Conservation (phyloP, 257 asterid genomes). For the Solanum medicagineum region DNA sequence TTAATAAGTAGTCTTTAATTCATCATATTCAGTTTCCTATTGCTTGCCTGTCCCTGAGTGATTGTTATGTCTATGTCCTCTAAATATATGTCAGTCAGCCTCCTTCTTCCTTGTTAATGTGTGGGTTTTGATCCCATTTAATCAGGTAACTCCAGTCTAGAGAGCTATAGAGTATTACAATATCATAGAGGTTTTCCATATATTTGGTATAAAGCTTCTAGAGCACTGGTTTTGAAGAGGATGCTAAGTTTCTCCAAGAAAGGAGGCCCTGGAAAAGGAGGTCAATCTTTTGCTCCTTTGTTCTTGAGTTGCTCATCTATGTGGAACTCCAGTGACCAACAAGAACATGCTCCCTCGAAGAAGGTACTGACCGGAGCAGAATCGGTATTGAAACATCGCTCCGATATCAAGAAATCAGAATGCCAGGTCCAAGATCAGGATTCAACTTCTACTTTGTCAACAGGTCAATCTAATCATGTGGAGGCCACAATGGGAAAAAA, state of each 20-base stretch:
- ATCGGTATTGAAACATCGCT: constrained; percentile 4
- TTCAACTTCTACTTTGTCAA: constrained; percentile 37
- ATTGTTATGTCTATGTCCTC: background rate
- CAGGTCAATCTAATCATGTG: too few species aligned
- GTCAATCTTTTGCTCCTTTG: constrained; percentile 15
- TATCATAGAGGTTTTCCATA: background rate
- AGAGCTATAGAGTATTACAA: background rate
- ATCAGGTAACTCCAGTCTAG: background rate
- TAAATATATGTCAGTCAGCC: background rate
- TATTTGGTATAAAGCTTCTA: background rate
- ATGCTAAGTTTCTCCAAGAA: constrained; percentile 35
- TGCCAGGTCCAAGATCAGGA: constrained; percentile 33
- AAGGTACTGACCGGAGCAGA: constrained; percentile 5
- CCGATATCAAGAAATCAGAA: constrained; percentile 22
- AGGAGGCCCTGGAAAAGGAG: constrained; percentile 13
- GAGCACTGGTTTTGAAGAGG: background rate
- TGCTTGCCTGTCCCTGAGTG: background rate
- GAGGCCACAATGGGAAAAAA: constrained; percentile 17
- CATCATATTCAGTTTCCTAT: background rate
- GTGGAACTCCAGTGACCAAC: constrained; percentile 27
- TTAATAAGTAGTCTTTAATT: background rate
- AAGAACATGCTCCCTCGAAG: constrained; percentile 19
- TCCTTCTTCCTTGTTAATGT: background rate
- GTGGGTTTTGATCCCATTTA: background rate
- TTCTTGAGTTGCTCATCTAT: constrained; percentile 23